Evolutionary conservation across 495 filamentous ascomycete species (phyloP).

Genomic region (Hypoxylon lienhwacheense): DNA sequence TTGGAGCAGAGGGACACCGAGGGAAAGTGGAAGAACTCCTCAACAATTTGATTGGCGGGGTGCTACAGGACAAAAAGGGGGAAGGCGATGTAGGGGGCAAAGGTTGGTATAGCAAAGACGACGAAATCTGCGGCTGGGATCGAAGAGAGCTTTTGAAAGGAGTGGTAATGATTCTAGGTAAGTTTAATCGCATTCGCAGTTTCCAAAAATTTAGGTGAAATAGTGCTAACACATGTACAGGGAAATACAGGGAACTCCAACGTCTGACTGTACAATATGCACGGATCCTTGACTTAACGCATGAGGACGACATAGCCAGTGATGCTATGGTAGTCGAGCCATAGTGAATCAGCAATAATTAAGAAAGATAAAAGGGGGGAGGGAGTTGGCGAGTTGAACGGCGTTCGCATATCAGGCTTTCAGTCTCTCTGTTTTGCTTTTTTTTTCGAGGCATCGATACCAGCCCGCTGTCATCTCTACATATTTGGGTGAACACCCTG

Average conservation of each 20-base stretch:
- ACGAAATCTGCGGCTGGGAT: constrained; percentile 84
- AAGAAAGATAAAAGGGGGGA: constrained; percentile 3
- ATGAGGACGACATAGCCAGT: constrained; percentile 50
- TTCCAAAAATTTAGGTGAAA: not conserved
- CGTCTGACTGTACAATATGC: constrained; percentile 90
- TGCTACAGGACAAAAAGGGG: constrained; percentile 56
- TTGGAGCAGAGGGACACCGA: constrained; percentile 84
- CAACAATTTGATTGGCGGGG: constrained; percentile 72
- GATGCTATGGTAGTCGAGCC: constrained; percentile 37
- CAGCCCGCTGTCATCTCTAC: constrained; percentile 1
- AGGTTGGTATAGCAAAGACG: constrained; percentile 61
- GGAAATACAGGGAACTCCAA: constrained; percentile 91
- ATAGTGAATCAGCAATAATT: constrained; percentile 12
- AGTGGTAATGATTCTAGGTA: constrained; percentile 90
- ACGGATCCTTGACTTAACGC: constrained; percentile 66
- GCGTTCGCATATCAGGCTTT: constrained; percentile 9
- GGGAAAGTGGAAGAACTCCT: constrained; percentile 91
- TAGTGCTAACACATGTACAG: constrained; percentile 57
- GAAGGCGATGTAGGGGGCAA: constrained; percentile 52
- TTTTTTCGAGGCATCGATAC: constrained; percentile 8
- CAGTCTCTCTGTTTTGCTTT: no score
- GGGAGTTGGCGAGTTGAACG: constrained; percentile 7
- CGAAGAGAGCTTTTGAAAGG: constrained; percentile 81
- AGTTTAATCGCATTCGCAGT: constrained; percentile 44
- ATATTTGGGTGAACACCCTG: no score